Evolutionary conservation across 768 basidiomycete species (phyloP).

Genomic region (Stropharia rugosoannulata): DNA sequence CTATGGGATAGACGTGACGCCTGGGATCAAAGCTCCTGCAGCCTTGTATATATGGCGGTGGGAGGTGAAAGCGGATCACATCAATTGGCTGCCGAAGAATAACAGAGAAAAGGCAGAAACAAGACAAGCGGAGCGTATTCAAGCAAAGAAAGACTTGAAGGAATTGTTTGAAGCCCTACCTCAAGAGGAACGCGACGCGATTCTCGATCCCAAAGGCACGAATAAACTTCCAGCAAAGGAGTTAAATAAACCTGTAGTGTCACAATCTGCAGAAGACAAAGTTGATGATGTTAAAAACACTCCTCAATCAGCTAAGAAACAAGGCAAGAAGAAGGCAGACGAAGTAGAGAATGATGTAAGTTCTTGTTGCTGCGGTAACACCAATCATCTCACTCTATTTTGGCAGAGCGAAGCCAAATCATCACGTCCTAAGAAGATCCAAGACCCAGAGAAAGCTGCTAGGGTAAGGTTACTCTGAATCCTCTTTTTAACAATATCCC

Average conservation of each 20-base stretch:
- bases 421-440: conserved; percentile 47
- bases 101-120: conserved; percentile 59
- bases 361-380: not conserved
- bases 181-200: conserved; percentile 50
- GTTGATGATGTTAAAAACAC: conserved; percentile 22
- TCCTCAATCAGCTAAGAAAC: conserved; percentile 28
- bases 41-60: conserved; percentile 81
- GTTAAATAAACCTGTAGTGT: conserved; percentile 21
- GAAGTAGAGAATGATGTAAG: conserved; percentile 43
- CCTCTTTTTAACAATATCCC: not conserved
- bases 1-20: conserved; percentile 68
- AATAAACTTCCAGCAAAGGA: conserved; percentile 34
- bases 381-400: not conserved
- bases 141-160: conserved; percentile 63
- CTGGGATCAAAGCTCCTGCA: conserved; percentile 55
- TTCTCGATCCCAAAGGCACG: conserved; percentile 51
- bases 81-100: conserved; percentile 67
- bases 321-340: conserved; percentile 30
- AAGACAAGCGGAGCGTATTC: conserved; percentile 57
- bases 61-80: conserved; percentile 68
- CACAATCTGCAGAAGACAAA: conserved; percentile 22
- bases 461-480: conserved; percentile 39
- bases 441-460: conserved; percentile 56
- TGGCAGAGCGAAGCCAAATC: conserved; percentile 16
- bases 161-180: conserved; percentile 56